Evolutionary conservation across 768 basidiomycete species (phyloP), one percentile per base, ranked within the genome.

Genomic region (Rhizopogon vulgaris): DNA sequence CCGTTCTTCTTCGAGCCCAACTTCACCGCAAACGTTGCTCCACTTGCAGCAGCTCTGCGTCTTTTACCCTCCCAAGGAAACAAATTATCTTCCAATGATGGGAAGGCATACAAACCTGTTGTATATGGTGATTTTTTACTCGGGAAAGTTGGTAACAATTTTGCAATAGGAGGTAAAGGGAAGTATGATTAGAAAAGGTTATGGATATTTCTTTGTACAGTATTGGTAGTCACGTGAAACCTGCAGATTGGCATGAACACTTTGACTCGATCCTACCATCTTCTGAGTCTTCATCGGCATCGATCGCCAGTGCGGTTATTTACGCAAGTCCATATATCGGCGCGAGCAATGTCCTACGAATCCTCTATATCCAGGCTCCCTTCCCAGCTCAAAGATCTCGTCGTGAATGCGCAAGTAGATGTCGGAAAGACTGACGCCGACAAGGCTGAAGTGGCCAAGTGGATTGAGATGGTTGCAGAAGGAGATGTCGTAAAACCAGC

Each of bases 1-100:
- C 94, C 94, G 0, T 95, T 95, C 71, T 96, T 96, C 76, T 95
- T 89, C 56, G 94, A 95, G 66, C 93, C 94, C 0, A 90, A 89
- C 52, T 92, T 90, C 60, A 73, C 83, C 53, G 87, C 92, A 0
- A 52, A 71, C 2, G 71, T 96, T 42, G 68, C 75, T 56, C 87
- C 91, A 1, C 70, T 94, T 6, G 71, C 73, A 4, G 83, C 83
- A 6, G 83, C 82, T 0, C 60, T 75, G 25, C 77, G 83, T 32
- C 59, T 78, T 9, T 37, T 48, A 17, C 46, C 15, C 14, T 28
- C 48, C 32, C 47, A 49, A 3, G 55, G 34, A 22, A 53, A 64
- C 37, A 54, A 57, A 25, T 53, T 60, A 1, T 52, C 60, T n/a
- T 32, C 28, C 0, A 49, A 57, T 4, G 60, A 60, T 24, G 60